phyloP scores from a whole-genome alignment of 441 rosid genomes.

The Pelargonium myrrhifolium region DNA sequence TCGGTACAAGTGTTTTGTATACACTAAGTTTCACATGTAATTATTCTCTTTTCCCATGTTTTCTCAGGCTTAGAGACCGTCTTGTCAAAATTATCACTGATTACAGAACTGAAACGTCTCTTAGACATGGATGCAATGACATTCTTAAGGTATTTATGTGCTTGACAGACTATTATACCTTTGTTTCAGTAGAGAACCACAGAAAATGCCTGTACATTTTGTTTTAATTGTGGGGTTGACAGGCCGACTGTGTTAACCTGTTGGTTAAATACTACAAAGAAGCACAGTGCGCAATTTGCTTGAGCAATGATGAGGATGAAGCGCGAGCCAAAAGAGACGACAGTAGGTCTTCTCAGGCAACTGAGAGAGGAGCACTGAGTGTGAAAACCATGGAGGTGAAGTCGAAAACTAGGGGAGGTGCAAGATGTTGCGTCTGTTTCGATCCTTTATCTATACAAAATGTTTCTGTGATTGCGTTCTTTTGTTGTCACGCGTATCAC shows the following conservation, averaged over 20 bases:
- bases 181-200: neutral
- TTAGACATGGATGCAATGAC: slow-evolving; percentile 92
- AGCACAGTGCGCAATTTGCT: slow-evolving; percentile 68
- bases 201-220: slow-evolving; percentile 14
- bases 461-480: slow-evolving; percentile 71
- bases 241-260: slow-evolving; percentile 94
- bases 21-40: neutral
- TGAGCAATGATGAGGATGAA: slow-evolving; percentile 64
- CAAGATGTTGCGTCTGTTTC: slow-evolving; percentile 94
- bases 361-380: slow-evolving; percentile 32
- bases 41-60: neutral
- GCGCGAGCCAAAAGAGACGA: slow-evolving; percentile 47
- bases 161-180: slow-evolving; percentile 9
- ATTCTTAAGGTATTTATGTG: slow-evolving; percentile 66
- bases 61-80: slow-evolving; percentile 81
- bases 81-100: slow-evolving; percentile 89
- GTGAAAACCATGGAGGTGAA: slow-evolving; percentile 59
- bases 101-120: slow-evolving; percentile 96
- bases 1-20: too few species aligned
- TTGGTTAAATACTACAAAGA: slow-evolving; percentile 83
- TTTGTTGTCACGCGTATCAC: slow-evolving; percentile 95
- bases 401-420: slow-evolving; percentile 84
- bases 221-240: slow-evolving; percentile 19
- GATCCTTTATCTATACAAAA: slow-evolving; percentile 79
- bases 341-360: slow-evolving; percentile 35